phyloP scores from a whole-genome alignment of 2,329 filamentous ascomycete genomes.

The Cordyceps javanica region DNA sequence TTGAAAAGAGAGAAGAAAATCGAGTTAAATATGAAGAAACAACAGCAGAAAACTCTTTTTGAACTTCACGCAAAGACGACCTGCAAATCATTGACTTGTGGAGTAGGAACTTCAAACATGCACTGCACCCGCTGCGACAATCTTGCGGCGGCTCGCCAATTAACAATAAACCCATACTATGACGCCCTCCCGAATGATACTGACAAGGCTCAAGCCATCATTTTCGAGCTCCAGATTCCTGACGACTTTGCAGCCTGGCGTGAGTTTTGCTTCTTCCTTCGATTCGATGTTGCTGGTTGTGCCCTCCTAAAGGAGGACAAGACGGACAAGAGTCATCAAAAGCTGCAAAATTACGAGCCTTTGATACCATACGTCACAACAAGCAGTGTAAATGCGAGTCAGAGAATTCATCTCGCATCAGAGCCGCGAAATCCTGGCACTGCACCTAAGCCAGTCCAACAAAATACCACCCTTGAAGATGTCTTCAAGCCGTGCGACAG shows the following conservation, averaged over 20 bases:
- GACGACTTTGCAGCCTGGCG: not conserved
- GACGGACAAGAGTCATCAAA: accelerated
- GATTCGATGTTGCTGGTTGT: not conserved
- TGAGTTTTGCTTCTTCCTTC: not conserved
- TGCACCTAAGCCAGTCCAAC: too few species aligned
- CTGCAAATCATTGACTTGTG: not conserved
- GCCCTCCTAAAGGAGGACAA: not conserved
- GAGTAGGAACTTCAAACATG: not conserved
- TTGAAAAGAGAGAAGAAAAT: not conserved
- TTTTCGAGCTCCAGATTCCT: not conserved
- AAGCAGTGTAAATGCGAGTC: not conserved
- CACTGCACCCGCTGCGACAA: not conserved
- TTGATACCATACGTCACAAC: not conserved
- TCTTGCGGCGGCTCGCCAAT: not conserved
- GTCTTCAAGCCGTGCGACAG: too few species aligned
- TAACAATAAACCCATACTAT: not conserved
- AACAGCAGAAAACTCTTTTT: not conserved
- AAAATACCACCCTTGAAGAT: too few species aligned
- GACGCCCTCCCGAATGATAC: not conserved
- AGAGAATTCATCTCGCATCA: too few species aligned
- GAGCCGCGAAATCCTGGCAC: too few species aligned
- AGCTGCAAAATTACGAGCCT: not conserved
- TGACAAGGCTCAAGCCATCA: not conserved
- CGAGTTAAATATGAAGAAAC: accelerated
- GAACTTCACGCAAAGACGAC: not conserved